Percentiles rank a stretch among this genome's conserved stretches.
Conservation (phyloP, 75 land plant species). For the Pinus taeda region DNA sequence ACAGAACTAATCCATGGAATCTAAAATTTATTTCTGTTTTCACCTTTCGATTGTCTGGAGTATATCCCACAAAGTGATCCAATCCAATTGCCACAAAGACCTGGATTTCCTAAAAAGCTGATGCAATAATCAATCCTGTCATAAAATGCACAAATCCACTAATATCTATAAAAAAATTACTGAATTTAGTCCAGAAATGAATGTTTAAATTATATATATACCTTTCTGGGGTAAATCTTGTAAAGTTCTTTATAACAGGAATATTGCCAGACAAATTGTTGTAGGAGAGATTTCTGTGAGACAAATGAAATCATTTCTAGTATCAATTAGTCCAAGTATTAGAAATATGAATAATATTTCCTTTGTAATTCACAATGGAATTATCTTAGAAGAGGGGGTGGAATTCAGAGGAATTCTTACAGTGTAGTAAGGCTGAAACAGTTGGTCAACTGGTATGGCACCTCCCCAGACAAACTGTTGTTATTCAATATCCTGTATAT, state of each 20-base stretch:
- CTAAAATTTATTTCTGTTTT: not conserved
- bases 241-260: conserved; percentile 71
- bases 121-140: not conserved
- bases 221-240: conserved; percentile 80
- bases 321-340: conserved; percentile 3
- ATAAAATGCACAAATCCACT: not conserved
- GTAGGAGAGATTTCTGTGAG: conserved; percentile 78
- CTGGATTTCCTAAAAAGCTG: conserved; percentile 83
- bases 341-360: not conserved
- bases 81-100: conserved; percentile 73
- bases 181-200: not conserved
- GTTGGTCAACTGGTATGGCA: conserved; percentile 53
- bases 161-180: not conserved
- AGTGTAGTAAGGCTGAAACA: conserved; percentile 74
- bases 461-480: conserved; percentile 79
- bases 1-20: not conserved
- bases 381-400: not conserved
- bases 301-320: not conserved
- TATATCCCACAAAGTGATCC: conserved; percentile 37
- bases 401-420: conserved; percentile 31
- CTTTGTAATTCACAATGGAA: not conserved
- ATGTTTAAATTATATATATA: conserved; percentile 9
- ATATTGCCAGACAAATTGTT: conserved; percentile 80
- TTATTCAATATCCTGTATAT: conserved; percentile 60
- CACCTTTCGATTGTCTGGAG: conserved; percentile 41